These are phyloP conservation scores for Phlebiopsis flavidoalba DNA, from an alignment of 768 basidiomycete genomes.

Conservation along the genomic window DNA sequence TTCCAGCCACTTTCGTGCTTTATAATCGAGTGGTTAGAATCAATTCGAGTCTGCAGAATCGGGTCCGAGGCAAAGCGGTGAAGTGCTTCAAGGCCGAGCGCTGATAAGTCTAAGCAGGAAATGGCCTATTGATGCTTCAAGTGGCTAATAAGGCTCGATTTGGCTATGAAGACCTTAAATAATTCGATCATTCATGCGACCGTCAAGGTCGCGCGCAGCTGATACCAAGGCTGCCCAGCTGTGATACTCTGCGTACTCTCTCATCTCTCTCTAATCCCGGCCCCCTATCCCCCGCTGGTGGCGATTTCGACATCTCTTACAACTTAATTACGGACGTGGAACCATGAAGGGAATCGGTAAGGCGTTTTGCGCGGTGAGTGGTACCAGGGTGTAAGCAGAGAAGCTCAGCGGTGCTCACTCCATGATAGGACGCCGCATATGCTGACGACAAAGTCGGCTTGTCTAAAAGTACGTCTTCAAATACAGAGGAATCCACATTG, in stretches of 20 bases:
- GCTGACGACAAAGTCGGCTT: conserved; percentile 86
- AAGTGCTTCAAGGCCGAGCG: not conserved
- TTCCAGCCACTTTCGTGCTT: not conserved
- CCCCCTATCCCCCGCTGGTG: not conserved
- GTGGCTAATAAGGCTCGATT: not conserved
- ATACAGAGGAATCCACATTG: not conserved
- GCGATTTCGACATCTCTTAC: not conserved
- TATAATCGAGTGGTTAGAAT: not conserved
- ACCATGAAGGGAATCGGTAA: conserved; percentile 26
- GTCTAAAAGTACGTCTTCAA: conserved; percentile 70
- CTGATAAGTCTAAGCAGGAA: not conserved
- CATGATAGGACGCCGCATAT: conserved; percentile 80
- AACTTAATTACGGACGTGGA: not conserved
- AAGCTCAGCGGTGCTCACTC: not conserved
- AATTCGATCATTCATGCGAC: not conserved
- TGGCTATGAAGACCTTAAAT: not conserved
- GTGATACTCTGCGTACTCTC: not conserved
- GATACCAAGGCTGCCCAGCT: not conserved
- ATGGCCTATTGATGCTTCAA: not conserved
- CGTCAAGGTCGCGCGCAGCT: not conserved
- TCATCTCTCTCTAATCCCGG: not conserved
- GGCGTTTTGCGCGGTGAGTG: conserved; percentile 25
- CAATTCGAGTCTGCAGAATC: not conserved
- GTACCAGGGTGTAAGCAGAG: not conserved
- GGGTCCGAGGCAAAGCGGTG: not conserved